A percentile compares a stretch with the other conserved stretches of the same genome.
Evolutionary conservation across 495 filamentous ascomycete species (phyloP).

Genomic region (Xylaria flabelliformis): DNA sequence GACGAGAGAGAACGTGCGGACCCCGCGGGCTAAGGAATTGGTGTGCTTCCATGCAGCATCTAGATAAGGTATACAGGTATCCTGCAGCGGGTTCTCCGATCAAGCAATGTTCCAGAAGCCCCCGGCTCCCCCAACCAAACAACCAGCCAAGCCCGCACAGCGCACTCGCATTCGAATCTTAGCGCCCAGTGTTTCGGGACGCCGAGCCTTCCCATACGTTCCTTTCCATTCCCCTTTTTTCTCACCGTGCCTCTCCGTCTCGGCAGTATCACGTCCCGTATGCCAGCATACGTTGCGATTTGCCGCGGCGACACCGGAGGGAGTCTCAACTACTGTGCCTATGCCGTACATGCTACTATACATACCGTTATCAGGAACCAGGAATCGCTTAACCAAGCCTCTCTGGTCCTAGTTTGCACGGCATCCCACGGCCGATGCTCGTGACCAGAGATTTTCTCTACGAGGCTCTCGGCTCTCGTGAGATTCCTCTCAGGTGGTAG

Average conservation of each 20-base stretch:
- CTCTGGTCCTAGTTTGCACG: neutral
- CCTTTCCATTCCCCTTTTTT: neutral
- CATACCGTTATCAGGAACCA: neutral
- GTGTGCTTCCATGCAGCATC: neutral
- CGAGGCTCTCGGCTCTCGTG: conserved; percentile 18
- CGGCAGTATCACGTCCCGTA: neutral
- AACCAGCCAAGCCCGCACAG: conserved; percentile 8
- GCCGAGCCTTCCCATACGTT: neutral
- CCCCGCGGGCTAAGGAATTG: neutral
- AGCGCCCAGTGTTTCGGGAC: conserved; percentile 23
- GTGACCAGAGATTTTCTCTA: conserved; percentile 1
- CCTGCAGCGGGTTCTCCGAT: conserved; percentile 27
- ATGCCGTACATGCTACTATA: neutral
- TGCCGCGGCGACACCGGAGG: conserved; percentile 16
- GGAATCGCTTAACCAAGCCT: conserved; percentile 7
- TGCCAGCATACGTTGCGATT: neutral
- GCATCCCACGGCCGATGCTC: conserved; percentile 3
- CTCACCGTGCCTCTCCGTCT: neutral
- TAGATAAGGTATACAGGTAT: neutral
- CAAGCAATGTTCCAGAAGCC: neutral
- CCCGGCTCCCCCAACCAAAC: conserved; percentile 4
- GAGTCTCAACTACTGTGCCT: conserved; percentile 7
- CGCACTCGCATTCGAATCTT: neutral
- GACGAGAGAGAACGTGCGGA: neutral
- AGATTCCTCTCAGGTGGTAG: neutral